A percentile compares a stretch with the other conserved stretches of the same genome.
Evolutionary conservation across 2,329 filamentous ascomycete species (phyloP).

Genomic region (Fusarium hainanense): DNA sequence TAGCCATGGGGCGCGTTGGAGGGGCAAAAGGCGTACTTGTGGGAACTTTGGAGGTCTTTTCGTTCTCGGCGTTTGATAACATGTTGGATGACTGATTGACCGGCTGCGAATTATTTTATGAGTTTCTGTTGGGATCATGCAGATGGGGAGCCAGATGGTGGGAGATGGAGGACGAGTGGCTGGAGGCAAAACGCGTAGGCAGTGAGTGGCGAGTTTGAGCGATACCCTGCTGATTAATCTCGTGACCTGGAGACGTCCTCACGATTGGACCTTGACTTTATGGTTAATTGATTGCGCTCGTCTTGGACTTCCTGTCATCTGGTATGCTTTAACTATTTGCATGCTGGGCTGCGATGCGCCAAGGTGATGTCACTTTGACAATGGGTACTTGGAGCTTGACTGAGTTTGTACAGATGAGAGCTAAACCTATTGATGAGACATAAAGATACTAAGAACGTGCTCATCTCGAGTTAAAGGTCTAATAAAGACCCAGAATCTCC

Average conservation of each 20-base stretch:
- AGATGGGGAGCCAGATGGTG: neutral
- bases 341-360: neutral
- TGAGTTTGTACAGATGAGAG: neutral
- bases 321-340: neutral
- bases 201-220: neutral
- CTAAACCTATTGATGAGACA: neutral
- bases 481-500: neutral
- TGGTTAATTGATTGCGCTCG: neutral
- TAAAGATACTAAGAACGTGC: neutral
- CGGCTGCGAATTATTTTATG: fast-evolving
- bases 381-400: neutral
- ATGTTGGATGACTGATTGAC: neutral
- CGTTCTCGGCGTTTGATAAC: neutral
- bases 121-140: too few relatives aligned
- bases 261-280: neutral
- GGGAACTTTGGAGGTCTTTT: neutral
- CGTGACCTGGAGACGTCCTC: neutral
- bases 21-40: neutral
- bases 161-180: neutral
- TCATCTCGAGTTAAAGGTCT: neutral
- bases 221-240: neutral
- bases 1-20: neutral
- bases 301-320: neutral
- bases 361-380: neutral
- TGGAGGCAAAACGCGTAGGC: neutral